Conservation (phyloP, 495 filamentous ascomycete genomes). For the Aspergillus nanangensis region DNA sequence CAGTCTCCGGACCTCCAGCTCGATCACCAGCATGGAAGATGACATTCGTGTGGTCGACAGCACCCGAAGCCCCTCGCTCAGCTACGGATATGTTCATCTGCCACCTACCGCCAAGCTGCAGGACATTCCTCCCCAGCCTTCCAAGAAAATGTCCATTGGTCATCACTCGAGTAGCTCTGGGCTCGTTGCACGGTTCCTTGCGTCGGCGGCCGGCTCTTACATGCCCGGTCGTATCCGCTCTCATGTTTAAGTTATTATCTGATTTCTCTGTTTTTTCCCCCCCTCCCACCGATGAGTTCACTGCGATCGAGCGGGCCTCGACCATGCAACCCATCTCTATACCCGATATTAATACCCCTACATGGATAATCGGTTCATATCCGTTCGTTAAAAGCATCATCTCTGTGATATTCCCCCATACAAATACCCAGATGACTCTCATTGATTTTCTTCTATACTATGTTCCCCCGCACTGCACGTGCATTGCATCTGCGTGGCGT, state of each 20-base stretch:
- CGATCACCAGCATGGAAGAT: slow-evolving; percentile 31
- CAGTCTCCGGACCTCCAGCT: slow-evolving; percentile 37
- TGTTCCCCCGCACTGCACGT: not conserved
- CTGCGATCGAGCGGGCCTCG: slow-evolving; percentile 2
- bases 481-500: slow-evolving; percentile 7
- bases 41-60: slow-evolving; percentile 33
- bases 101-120: slow-evolving; percentile 22
- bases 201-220: slow-evolving; percentile 40
- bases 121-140: slow-evolving; percentile 24
- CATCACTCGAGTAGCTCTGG: slow-evolving; percentile 27
- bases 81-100: slow-evolving; percentile 33
- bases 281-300: no score
- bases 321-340: not conserved
- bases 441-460: not conserved
- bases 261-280: not conserved
- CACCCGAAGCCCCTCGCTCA: slow-evolving; percentile 29
- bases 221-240: slow-evolving; percentile 37
- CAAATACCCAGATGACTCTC: not conserved
- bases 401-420: not conserved
- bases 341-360: slow-evolving; percentile 3
- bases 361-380: not conserved
- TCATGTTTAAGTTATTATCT: slow-evolving; percentile 15
- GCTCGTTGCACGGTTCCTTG: slow-evolving; percentile 41
- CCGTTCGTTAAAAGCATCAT: not conserved
- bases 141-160: slow-evolving; percentile 39